phyloP scores from a whole-genome alignment of 768 basidiomycete genomes.

The Paxillus ammoniavirescens region DNA sequence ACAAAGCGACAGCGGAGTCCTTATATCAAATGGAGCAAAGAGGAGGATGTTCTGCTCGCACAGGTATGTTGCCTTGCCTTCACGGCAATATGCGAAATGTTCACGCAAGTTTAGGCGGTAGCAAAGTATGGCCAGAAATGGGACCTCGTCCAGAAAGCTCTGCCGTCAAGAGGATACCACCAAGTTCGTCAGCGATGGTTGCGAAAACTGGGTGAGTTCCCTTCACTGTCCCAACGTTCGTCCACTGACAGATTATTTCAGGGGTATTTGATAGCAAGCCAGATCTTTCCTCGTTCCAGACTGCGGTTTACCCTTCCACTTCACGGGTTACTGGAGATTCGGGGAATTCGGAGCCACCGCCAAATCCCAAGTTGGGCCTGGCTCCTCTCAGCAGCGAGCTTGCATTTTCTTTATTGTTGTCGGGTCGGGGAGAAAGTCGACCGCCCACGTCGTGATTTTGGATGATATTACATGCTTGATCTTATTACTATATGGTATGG shows the following conservation, averaged over 20 bases:
- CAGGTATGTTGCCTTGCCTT: slow-evolving; percentile 25
- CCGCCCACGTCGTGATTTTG: slow-evolving; percentile 16
- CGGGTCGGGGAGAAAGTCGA: slow-evolving; percentile 14
- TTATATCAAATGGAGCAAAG: slow-evolving; percentile 43
- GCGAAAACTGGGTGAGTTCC: slow-evolving; percentile 34
- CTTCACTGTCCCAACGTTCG: not conserved
- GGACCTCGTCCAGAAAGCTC: slow-evolving; percentile 40
- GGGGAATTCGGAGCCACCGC: slow-evolving; percentile 24
- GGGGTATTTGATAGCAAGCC: slow-evolving; percentile 38
- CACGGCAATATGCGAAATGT: not conserved
- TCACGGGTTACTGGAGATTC: slow-evolving; percentile 4
- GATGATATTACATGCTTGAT: slow-evolving; percentile 11
- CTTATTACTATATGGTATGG: slow-evolving; percentile 9
- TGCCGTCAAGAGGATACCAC: slow-evolving; percentile 41
- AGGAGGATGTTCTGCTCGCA: slow-evolving; percentile 40
- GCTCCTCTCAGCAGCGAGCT: slow-evolving; percentile 38
- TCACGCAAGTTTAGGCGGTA: slow-evolving; percentile 30
- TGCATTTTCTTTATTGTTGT: slow-evolving; percentile 25
- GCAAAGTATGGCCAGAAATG: slow-evolving; percentile 39
- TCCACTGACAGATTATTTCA: slow-evolving; percentile 3
- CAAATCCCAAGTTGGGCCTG: slow-evolving; percentile 37
- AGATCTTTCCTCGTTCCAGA: slow-evolving; percentile 34
- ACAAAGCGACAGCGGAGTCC: slow-evolving; percentile 37
- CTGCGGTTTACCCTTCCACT: slow-evolving; percentile 17
- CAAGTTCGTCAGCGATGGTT: slow-evolving; percentile 45